A percentile compares a stretch with the other conserved stretches of the same genome.
phyloP scores from a whole-genome alignment of 495 filamentous ascomycete genomes.

The Massariosphaeria phaeospora region DNA sequence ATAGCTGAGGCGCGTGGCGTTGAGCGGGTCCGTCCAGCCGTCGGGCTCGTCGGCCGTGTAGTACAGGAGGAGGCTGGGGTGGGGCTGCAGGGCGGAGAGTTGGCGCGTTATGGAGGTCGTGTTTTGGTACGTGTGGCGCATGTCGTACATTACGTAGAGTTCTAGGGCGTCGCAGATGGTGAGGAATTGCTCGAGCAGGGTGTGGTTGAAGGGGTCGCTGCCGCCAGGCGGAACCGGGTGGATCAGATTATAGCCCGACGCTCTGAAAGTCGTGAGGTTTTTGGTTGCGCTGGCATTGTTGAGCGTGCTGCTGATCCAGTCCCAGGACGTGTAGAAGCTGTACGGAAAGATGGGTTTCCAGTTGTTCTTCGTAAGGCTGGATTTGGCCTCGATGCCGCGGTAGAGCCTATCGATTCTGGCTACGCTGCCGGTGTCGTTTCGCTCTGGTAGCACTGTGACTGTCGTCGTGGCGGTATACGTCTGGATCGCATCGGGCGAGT shows the following conservation, averaged over 20 bases:
- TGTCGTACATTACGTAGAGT: slow-evolving; percentile 63
- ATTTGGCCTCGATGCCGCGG: slow-evolving; percentile 50
- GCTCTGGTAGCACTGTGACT: slow-evolving; percentile 52
- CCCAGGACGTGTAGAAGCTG: slow-evolving; percentile 59
- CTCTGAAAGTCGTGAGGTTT: slow-evolving; percentile 46
- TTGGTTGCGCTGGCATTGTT: slow-evolving; percentile 13
- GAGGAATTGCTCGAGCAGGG: slow-evolving; percentile 43
- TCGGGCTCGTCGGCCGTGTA: slow-evolving; percentile 69
- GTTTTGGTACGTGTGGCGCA: slow-evolving; percentile 59
- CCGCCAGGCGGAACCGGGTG: slow-evolving; percentile 47
- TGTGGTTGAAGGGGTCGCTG: slow-evolving; percentile 29
- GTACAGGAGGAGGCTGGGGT: slow-evolving; percentile 56
- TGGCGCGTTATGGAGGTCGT: slow-evolving; percentile 49
- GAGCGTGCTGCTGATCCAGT: slow-evolving; percentile 44
- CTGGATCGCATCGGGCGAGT: slow-evolving; percentile 36
- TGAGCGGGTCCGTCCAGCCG: slow-evolving; percentile 57
- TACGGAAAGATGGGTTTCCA: slow-evolving; percentile 57
- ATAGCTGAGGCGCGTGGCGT: slow-evolving; percentile 43
- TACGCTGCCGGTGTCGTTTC: slow-evolving; percentile 53
- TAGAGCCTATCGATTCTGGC: slow-evolving; percentile 59
- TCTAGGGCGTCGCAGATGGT: slow-evolving; percentile 51
- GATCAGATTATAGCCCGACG: slow-evolving; percentile 52
- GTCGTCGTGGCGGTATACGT: slow-evolving; percentile 45
- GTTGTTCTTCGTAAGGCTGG: slow-evolving; percentile 34
- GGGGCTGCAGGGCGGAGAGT: slow-evolving; percentile 49